Base-by-base conservation (phyloP, 192 early-diverging fungal species). In the Fimicolochytrium jonesii region DNA sequence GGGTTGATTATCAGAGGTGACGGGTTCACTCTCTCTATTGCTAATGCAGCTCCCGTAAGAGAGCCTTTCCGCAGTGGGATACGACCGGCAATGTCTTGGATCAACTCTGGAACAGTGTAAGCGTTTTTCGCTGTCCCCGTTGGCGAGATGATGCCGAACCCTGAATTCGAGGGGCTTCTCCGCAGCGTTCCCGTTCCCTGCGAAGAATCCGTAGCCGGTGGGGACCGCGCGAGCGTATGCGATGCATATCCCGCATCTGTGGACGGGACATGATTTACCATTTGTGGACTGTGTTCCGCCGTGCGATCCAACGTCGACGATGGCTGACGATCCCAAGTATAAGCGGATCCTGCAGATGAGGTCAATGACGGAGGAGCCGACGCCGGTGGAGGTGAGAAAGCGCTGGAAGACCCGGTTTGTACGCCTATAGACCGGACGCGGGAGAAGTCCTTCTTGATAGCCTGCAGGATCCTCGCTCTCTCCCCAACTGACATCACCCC, bases 401-500 rank as follows among this genome's bases (percentile, higher is more conserved):
- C n/a, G n/a, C n/a, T 28, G 6, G 52, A 54, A 6, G 33, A 5
- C 3, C 57, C 57, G 6, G 42, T 22, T 29, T 59, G 25, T 4
- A 20, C 29, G 15, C n/a, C 53, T 4, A 56, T 33, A 4, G 45
- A 22, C 25, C 48, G 61, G 48, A 35, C 48, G 5, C 52, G 34
- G 11, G 36, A 26, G 6, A 45, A 15, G 20, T 56, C 50, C 41
- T 43, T 57, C 50, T 88, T 90, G 53, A 97, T 86, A 20, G 88
- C 88, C 32, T 83, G 69, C 30, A 90, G 73, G 31, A 97, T 78
- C 48, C 87, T 79, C 33, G 93, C 87, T 15, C 90, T 73, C 56
- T 97, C 94, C 39, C 92, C 92, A 7, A 94, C 87, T 0, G 82
- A 86, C 41, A 68, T 71, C 48, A 97, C 84, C 7, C 84, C 87